Percentiles rank a stretch among this genome's conserved stretches.
phyloP scores from a whole-genome alignment of 2,329 filamentous ascomycete genomes.

The Fusarium circinatum region DNA sequence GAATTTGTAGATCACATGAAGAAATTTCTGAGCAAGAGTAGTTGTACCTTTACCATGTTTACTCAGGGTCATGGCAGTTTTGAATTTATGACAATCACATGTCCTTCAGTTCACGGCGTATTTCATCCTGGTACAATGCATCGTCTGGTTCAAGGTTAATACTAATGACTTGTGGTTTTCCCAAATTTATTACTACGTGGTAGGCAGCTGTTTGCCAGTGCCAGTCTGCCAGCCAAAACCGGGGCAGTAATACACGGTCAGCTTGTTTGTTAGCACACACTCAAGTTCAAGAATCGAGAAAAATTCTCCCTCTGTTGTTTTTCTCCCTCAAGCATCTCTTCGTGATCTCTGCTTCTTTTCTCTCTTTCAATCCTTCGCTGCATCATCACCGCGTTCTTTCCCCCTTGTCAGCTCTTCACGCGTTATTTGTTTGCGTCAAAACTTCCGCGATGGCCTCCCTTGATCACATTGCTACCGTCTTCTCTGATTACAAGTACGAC shows the following conservation, averaged over 20 bases:
- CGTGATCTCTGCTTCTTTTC: background rate
- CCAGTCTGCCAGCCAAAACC: fast-evolving
- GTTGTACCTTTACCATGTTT: too few relatives aligned
- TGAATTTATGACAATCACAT: background rate
- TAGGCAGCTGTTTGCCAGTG: background rate
- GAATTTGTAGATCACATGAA: background rate
- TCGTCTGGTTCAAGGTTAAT: fast-evolving
- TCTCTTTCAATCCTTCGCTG: background rate
- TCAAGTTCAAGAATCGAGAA: background rate
- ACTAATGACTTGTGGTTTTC: fast-evolving
- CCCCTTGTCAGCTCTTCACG: background rate
- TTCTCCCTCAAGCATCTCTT: background rate
- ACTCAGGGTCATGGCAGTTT: too few relatives aligned
- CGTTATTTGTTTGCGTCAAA: too few relatives aligned
- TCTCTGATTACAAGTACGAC: too few relatives aligned
- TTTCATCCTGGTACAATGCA: fast-evolving
- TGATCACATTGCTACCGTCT: too few relatives aligned
- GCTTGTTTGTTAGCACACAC: background rate
- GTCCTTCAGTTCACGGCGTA: fast-evolving
- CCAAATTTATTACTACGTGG: fast-evolving
- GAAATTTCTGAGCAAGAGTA: background rate
- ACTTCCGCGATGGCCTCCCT: too few relatives aligned
- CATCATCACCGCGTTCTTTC: too few relatives aligned
- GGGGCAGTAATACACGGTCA: background rate
- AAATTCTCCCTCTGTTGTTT: fast-evolving